Base-by-base conservation (phyloP, 768 basidiomycete species). In the Russula lepida region DNA sequence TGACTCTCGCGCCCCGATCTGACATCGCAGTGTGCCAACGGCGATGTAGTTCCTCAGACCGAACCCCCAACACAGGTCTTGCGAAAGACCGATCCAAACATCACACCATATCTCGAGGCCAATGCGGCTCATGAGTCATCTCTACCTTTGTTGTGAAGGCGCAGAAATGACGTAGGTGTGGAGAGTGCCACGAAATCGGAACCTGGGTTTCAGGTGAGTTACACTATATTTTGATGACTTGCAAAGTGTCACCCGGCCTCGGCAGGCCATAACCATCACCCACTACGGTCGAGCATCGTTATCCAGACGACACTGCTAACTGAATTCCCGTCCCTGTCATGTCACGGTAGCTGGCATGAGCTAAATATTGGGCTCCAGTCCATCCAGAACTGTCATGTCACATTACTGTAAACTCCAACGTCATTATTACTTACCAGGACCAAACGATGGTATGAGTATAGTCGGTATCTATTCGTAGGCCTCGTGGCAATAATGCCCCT, bases 391-490 rank as follows among this genome's bases (percentile, higher is more conserved):
- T 21, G 7, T 30, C 11, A 6, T 92, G 84, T 72, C 97, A 94
- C 1, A 92, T 98, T 44, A n/a, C n/a, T n/a, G n/a, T n/a, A 92
- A 98, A 73, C 93, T 95, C 41, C 84, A 27, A 55, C 17, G 9
- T 19, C 9, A 19, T 47, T 47, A 6, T 32, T 44, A 28, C 25
- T 37, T 32, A 11, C 17, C 39, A 25, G 43, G 32, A 46, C 21
- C 33, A 33, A 46, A 44, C n/a, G 33, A 55, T 23, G 28, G 44
- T 23, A 33, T 52, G 21, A 8, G 7, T 54, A 21, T 41, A 43
- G 39, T 44, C 41, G 30, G 21, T 44, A n/a, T 51, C 30, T 51
- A 19, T 32, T 12, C 30, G 32, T 51, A 33, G 30, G 49, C 19
- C 50, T 23, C 32, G 15, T 50, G 30, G 12, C 15, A 32, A 33